phyloP scores from a whole-genome alignment of 371 early-diverging fungal species.

The Mortierella sp. region DNA sequence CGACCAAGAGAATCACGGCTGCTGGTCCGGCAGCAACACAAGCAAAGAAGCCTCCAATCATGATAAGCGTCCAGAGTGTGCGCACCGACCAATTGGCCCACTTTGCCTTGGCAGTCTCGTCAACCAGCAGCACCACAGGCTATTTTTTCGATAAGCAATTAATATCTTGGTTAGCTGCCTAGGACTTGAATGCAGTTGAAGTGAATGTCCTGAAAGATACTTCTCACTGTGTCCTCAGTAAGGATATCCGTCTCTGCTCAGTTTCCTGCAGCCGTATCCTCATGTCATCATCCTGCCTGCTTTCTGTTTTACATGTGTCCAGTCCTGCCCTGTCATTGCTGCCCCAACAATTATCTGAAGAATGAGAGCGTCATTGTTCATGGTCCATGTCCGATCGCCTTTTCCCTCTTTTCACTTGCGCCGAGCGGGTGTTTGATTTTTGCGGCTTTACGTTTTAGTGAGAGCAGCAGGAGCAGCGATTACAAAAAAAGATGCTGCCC shows the following conservation, averaged over 20 bases:
- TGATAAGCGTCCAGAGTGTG: conserved; percentile 87
- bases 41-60: conserved; percentile 87
- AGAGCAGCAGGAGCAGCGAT: background rate
- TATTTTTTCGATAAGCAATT: background rate
- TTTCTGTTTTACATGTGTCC: background rate
- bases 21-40: conserved; percentile 87
- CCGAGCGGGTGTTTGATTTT: background rate
- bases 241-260: background rate
- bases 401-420: background rate
- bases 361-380: conserved; percentile 1
- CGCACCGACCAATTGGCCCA: conserved; percentile 88
- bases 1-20: conserved; percentile 86
- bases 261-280: background rate
- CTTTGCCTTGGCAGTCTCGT: conserved; percentile 69
- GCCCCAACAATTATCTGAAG: background rate
- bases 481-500: background rate
- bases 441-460: background rate
- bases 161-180: background rate
- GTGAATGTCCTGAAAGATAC: background rate
- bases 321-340: background rate
- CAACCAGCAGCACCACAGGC: conserved; percentile 60
- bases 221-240: background rate
- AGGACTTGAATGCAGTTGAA: background rate
- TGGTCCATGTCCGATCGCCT: background rate
- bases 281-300: background rate